Conservation (phyloP, 192 early-diverging fungal species). For the Entomortierella lignicola region DNA sequence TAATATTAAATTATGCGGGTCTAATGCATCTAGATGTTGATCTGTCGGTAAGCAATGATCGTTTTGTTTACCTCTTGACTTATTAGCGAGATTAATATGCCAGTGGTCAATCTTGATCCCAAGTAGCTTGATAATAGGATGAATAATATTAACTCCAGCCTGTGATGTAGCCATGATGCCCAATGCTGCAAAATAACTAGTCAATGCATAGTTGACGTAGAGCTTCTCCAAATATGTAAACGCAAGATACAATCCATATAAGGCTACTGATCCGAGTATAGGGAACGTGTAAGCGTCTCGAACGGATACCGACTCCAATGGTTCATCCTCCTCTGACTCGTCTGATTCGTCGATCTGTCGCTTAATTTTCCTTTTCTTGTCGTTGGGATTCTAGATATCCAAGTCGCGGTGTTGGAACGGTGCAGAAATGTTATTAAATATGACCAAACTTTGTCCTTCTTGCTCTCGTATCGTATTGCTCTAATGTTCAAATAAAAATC, state of each 20-base stretch:
- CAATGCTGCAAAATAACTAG: constrained; percentile 84
- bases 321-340: constrained; percentile 69
- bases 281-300: constrained; percentile 92
- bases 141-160: constrained; percentile 60
- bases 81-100: constrained; percentile 70
- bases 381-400: constrained; percentile 45
- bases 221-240: constrained; percentile 84
- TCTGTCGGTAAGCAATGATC: not conserved
- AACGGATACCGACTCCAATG: constrained; percentile 76
- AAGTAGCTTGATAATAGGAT: constrained; percentile 52
- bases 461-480: not conserved
- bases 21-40: not conserved
- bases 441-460: not conserved
- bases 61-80: constrained; percentile 64
- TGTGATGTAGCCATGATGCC: constrained; percentile 78
- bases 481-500: too few relatives aligned
- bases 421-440: too few relatives aligned
- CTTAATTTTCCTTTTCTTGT: constrained; percentile 37
- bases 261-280: constrained; percentile 81
- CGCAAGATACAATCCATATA: constrained; percentile 83
- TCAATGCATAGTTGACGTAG: constrained; percentile 81
- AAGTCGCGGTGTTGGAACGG: too few relatives aligned
- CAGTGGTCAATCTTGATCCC: constrained; percentile 72
- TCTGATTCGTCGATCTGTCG: constrained; percentile 64
- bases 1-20: not conserved